Evolutionary conservation across 2,329 filamentous ascomycete genomes (phyloP), one percentile per base, ranked within the genome.

Genomic region (Ceratocystis smalleyi): DNA sequence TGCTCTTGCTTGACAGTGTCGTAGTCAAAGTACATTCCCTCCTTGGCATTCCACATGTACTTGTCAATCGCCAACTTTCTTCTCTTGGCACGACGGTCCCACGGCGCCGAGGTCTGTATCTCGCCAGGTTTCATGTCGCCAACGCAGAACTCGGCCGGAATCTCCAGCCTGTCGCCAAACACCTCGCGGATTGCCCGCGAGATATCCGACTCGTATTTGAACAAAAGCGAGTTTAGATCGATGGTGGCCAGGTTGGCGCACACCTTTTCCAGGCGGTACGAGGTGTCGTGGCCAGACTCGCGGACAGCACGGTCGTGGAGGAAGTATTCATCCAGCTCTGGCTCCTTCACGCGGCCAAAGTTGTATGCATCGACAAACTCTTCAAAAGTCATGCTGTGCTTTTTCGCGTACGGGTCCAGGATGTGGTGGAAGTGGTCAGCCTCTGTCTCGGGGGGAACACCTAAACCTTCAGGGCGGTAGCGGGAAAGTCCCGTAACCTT

Each of bases 1-100:
- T 88, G 89, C 75, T 90, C 75, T 72, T 91, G 84, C 74, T 87
- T 89, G 67, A 81, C 85, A 0, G 90, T 95, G 76, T 99, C 82
- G 74, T 97, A 99, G 75, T 99, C 94, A 72, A 97, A 97, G 79
- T 90, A 99, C 89, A 97, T 95, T 66, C 92, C 92, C 72, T 88
- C 85, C 69, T 89, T 80, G 69, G 92, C 87, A 72, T 95, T 88
- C 94, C 94, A 99, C 73, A 95, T 84, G 71, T 94, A 90, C 76
- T 91, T 94, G 75, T 97, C 89, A 70, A 97, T 94, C 7, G 84
- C 84, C 69, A 86, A 79, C 78, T 94, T 92, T 71, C 94, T 85
- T 70, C 85, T 83, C 76, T 87, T 88, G 59, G 91, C 89, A 47
- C 91, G 87, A 49, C 91, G 88, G 72, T 96, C 91, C 94, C 94